Conservation (phyloP, 257 asterid genomes). For the Salvia miltiorrhiza region DNA sequence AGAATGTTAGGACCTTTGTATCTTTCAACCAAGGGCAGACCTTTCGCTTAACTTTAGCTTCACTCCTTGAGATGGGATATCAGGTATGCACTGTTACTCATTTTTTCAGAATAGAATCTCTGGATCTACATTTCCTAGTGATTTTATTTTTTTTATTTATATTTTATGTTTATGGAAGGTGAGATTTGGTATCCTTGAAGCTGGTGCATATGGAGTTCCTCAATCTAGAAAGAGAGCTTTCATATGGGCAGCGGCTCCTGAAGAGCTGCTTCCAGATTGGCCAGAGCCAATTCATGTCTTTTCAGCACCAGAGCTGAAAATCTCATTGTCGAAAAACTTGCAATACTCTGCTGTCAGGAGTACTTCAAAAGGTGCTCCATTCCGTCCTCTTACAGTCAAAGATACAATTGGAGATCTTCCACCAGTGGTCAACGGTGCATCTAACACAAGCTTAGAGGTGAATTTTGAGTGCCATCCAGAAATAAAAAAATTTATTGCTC, state of each 20-base stretch:
- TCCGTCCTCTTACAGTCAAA: conserved; percentile 89
- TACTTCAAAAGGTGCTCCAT: conserved; percentile 86
- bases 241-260: conserved; percentile 97
- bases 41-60: conserved; percentile 80
- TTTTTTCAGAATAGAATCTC: conserved; percentile 1
- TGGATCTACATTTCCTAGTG: background rate
- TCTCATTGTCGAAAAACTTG: conserved; percentile 48
- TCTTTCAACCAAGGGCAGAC: conserved; percentile 98
- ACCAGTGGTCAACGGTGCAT: conserved; percentile 81
- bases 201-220: conserved; percentile 93
- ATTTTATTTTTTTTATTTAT: background rate
- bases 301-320: conserved; percentile 74
- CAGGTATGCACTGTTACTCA: conserved; percentile 48
- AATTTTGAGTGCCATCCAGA: background rate
- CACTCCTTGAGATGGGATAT: conserved; percentile 97
- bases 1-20: conserved; percentile 90
- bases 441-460: conserved; percentile 59
- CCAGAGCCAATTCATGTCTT: conserved; percentile 99
- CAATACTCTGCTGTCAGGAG: conserved; percentile 84
- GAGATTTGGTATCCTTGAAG: conserved; percentile 94
- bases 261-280: conserved; percentile 92
- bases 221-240: conserved; percentile 96
- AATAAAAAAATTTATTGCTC: background rate
- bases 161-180: conserved; percentile 41
- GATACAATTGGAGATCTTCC: conserved; percentile 98